These are phyloP conservation scores for Citrus sp. DNA, from an alignment of 345 rosid species.

Conservation along the genomic window DNA sequence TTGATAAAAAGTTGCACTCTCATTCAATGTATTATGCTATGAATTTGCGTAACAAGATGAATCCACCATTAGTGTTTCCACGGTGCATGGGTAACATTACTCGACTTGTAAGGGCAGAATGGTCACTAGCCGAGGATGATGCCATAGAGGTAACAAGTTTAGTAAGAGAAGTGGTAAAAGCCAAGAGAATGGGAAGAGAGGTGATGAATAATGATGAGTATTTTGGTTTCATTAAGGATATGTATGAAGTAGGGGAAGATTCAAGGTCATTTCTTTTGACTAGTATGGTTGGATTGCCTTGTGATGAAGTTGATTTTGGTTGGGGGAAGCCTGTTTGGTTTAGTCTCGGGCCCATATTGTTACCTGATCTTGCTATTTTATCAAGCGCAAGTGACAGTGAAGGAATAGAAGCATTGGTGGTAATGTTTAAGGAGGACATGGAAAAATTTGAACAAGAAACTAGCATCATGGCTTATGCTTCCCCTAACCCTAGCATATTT, in stretches of 20 bases:
- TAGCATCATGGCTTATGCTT: conserved; percentile 19
- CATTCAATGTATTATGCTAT: background rate
- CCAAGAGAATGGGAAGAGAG: too few relatives aligned
- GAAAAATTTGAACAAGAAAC: conserved; percentile 9
- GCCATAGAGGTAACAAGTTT: background rate
- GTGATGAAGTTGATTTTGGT: too few relatives aligned
- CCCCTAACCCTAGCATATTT: conserved; percentile 6
- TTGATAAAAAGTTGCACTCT: too few relatives aligned
- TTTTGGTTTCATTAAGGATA: background rate
- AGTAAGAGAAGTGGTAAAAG: background rate
- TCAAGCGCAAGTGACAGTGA: conserved; percentile 9
- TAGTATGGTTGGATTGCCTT: too few relatives aligned
- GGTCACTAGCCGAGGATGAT: too few relatives aligned
- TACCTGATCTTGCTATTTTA: background rate
- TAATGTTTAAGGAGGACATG: conserved; percentile 20
- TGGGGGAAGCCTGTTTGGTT: background rate
- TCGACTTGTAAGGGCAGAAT: too few relatives aligned
- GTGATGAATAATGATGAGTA: background rate
- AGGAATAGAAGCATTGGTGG: conserved; percentile 31
- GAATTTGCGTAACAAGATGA: conserved; percentile 1
- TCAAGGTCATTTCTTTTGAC: too few relatives aligned
- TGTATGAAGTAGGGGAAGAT: too few relatives aligned
- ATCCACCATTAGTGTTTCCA: too few relatives aligned
- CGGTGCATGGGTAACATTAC: too few relatives aligned
- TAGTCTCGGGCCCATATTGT: background rate